phyloP scores from a whole-genome alignment of 2,329 filamentous ascomycete genomes.

The Nemania serpens region DNA sequence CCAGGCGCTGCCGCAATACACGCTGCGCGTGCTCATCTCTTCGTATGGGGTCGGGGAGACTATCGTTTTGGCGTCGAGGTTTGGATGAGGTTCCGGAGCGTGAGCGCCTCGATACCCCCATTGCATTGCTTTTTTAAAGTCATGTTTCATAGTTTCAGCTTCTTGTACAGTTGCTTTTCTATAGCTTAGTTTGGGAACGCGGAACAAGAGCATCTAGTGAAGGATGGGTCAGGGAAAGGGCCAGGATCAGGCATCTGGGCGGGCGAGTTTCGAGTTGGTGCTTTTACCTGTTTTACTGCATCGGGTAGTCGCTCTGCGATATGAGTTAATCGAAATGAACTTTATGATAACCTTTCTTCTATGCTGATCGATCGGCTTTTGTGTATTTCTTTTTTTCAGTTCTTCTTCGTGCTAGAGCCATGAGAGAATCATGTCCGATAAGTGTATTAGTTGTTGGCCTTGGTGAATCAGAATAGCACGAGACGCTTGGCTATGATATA shows the following conservation, averaged over 20 bases:
- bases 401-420: too few relatives aligned
- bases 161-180: constrained; percentile 15
- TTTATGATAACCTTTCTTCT: not conserved
- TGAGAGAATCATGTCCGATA: too few relatives aligned
- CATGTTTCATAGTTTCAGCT: not conserved
- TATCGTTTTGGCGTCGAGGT: constrained; percentile 14
- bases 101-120: constrained; percentile 17
- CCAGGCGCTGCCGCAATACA: not conserved
- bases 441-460: too few relatives aligned
- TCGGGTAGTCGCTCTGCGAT: not conserved
- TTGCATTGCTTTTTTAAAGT: constrained; percentile 6
- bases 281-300: not conserved
- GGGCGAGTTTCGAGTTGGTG: not conserved
- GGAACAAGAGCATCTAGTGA: not conserved
- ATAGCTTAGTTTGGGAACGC: not conserved
- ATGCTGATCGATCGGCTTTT: not conserved
- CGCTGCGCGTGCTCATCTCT: not conserved
- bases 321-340: not conserved
- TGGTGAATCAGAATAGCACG: too few relatives aligned
- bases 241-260: constrained; percentile 1
- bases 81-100: constrained; percentile 12
- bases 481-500: too few relatives aligned
- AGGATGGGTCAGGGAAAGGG: not conserved
- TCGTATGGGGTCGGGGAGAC: not conserved
- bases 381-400: not conserved